Conservation (phyloP, 2,329 filamentous ascomycete species). For the Cytospora mali region DNA sequence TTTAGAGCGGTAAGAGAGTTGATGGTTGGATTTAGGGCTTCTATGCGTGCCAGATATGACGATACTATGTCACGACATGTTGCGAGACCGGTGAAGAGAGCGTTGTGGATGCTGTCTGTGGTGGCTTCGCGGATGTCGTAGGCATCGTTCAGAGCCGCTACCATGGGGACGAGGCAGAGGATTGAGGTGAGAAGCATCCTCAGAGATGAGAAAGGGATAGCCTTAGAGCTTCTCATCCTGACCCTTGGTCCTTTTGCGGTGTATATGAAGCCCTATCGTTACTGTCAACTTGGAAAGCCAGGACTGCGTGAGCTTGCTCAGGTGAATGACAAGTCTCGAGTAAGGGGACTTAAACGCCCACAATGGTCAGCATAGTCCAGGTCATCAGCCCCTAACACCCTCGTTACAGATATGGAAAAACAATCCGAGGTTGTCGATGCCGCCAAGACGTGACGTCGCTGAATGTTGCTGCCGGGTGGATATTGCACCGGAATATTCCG, state of each 20-base stretch:
- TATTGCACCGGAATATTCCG: not conserved
- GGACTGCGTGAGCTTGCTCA: not conserved
- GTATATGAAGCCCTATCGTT: not conserved
- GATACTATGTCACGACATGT: conserved; percentile 58
- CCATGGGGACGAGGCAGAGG: not conserved
- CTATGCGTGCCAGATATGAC: conserved; percentile 59
- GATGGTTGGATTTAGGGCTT: conserved; percentile 56
- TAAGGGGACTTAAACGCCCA: no score
- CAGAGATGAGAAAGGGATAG: not conserved
- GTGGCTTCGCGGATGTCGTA: conserved; percentile 62
- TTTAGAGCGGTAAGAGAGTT: conserved; percentile 61
- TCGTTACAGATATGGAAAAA: not conserved
- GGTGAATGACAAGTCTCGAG: not conserved
- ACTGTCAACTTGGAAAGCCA: not conserved
- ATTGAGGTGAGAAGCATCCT: not conserved
- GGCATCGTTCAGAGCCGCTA: conserved; percentile 24
- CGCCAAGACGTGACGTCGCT: not conserved
- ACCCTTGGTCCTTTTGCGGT: not conserved
- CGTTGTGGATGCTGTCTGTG: conserved; percentile 57
- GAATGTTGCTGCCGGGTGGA: not conserved
- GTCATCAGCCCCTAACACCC: not conserved
- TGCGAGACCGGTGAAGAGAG: conserved; percentile 53
- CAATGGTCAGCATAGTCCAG: not conserved
- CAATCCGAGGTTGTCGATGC: not conserved
- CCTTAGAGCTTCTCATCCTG: not conserved